Evolutionary conservation across 371 early-diverging fungal species (phyloP).

Genomic region (Lichtheimia ornata): DNA sequence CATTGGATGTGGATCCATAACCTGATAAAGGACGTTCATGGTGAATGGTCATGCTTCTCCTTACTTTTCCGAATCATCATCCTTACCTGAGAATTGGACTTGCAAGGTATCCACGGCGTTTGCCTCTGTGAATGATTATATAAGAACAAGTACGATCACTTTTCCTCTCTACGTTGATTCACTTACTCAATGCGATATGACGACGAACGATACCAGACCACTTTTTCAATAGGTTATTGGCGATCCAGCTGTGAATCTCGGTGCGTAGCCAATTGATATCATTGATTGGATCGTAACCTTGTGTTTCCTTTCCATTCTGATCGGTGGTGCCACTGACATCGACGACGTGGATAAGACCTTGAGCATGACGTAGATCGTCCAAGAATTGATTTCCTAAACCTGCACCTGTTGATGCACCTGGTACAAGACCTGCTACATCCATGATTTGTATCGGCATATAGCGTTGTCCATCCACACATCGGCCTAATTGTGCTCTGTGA

Average conservation of each 20-base stretch:
- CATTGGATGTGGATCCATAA: slow-evolving; percentile 60
- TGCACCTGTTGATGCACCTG: slow-evolving; percentile 76
- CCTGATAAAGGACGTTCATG: slow-evolving; percentile 37
- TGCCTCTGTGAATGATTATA: slow-evolving; percentile 26
- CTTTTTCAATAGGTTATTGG: slow-evolving; percentile 64
- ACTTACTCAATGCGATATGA: slow-evolving; percentile 57
- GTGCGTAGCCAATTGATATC: slow-evolving; percentile 79
- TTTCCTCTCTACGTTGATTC: neutral
- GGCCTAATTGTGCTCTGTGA: slow-evolving; percentile 27
- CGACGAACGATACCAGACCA: slow-evolving; percentile 71
- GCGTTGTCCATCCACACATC: slow-evolving; percentile 67
- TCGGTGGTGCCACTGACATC: slow-evolving; percentile 85
- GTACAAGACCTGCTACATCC: slow-evolving; percentile 83
- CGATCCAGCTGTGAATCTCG: slow-evolving; percentile 70
- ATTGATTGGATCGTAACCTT: slow-evolving; percentile 79
- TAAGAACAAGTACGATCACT: neutral
- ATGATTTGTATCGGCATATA: slow-evolving; percentile 75
- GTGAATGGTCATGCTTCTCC: no score
- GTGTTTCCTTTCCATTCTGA: slow-evolving; percentile 71
- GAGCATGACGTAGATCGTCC: slow-evolving; percentile 77
- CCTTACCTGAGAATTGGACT: slow-evolving; percentile 45
- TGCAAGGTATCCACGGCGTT: slow-evolving; percentile 60
- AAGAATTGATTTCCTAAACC: slow-evolving; percentile 81
- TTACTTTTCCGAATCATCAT: no score
- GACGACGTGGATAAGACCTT: slow-evolving; percentile 80